Evolutionary conservation across 768 basidiomycete genomes (phyloP).

Genomic region (Lanmaoa pseudosensibilis): DNA sequence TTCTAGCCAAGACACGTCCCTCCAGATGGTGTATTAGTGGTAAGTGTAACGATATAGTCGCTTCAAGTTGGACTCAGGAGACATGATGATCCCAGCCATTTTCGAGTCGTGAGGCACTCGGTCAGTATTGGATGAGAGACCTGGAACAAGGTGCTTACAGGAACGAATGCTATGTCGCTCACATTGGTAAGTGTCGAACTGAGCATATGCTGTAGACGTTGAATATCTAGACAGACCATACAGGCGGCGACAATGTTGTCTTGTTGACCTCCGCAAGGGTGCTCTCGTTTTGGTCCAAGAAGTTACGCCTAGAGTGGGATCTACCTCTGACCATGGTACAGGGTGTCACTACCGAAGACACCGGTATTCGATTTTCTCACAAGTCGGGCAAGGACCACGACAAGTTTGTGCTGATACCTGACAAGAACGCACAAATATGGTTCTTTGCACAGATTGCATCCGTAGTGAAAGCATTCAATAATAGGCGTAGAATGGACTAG

Average conservation of each 20-base stretch:
- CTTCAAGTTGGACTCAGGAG: not conserved
- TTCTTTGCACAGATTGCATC: constrained; percentile 76
- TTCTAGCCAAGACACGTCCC: constrained; percentile 80
- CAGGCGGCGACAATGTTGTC: constrained; percentile 77
- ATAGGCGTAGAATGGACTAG: constrained; percentile 68
- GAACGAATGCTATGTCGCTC: constrained; percentile 85
- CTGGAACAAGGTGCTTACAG: constrained; percentile 86
- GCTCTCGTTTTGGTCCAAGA: constrained; percentile 82
- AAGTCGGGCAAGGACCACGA: constrained; percentile 74
- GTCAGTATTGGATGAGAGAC: constrained; percentile 97
- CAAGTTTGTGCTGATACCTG: constrained; percentile 73
- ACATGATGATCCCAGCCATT: constrained; percentile 59
- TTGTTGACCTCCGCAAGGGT: constrained; percentile 78
- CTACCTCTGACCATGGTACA: constrained; percentile 83
- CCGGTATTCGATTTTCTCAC: constrained; percentile 84
- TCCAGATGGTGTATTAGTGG: constrained; percentile 83
- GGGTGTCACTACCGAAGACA: constrained; percentile 87
- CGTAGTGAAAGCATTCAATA: constrained; percentile 77
- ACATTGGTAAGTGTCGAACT: constrained; percentile 64
- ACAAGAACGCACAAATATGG: constrained; percentile 74
- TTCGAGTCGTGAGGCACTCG: constrained; percentile 84
- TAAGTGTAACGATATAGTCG: constrained; percentile 38
- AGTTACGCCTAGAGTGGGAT: constrained; percentile 88
- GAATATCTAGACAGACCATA: constrained; percentile 51
- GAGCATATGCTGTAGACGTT: constrained; percentile 5